Percentiles rank a stretch among this genome's conserved stretches.
These are phyloP conservation scores for Protomyces lactucae-debilis DNA, from an alignment of 1,139 yeast genomes.

Conservation along the genomic window DNA sequence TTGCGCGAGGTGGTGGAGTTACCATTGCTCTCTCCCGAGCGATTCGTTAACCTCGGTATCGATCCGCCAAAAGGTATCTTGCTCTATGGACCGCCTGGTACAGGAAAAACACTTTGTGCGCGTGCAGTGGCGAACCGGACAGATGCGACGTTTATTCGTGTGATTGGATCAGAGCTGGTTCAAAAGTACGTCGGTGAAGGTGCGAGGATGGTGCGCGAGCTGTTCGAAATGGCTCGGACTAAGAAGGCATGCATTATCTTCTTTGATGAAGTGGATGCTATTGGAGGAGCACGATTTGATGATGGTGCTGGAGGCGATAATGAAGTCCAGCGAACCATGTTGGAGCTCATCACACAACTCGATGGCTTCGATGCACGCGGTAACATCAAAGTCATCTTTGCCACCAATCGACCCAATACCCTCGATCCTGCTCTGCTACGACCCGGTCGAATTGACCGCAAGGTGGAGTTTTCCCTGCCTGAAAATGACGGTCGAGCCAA, in stretches of 20 bases:
- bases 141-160: conserved; percentile 96
- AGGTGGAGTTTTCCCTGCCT: conserved; percentile 93
- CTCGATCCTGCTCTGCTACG: conserved; percentile 94
- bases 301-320: conserved; percentile 99
- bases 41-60: conserved; percentile 92
- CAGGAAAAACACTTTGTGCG: conserved; percentile 96
- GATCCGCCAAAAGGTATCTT: conserved; percentile 98
- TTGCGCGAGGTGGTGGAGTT: conserved; percentile 94
- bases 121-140: conserved; percentile 98
- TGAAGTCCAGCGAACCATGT: conserved; percentile 98
- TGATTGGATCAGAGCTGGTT: conserved; percentile 94
- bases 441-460: conserved; percentile 98
- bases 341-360: conserved; percentile 91
- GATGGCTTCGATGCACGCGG: conserved; percentile 99
- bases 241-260: conserved; percentile 94
- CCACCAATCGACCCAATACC: conserved; percentile 96
- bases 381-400: conserved; percentile 97
- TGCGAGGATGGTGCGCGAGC: conserved; percentile 97
- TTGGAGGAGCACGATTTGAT: conserved; percentile 98
- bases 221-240: conserved; percentile 97
- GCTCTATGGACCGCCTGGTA: conserved; percentile 97
- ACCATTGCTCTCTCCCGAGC: conserved; percentile 88
- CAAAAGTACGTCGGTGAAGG: conserved; percentile 99
- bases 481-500: conserved; percentile 97
- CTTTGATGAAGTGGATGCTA: conserved; percentile 96